phyloP scores from a whole-genome alignment of 371 early-diverging fungal genomes.

The Circinella umbellata region DNA sequence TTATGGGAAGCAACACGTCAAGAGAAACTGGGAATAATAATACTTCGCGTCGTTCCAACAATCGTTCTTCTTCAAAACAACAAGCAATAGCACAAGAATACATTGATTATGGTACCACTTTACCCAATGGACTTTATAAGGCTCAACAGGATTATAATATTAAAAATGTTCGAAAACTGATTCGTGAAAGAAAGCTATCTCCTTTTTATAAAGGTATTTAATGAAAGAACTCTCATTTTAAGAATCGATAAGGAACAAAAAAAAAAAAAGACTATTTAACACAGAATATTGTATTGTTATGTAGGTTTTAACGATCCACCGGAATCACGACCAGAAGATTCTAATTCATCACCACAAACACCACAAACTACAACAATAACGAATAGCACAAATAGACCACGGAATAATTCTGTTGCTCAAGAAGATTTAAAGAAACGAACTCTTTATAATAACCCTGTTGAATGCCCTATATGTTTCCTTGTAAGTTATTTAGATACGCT shows the following conservation, averaged over 20 bases:
- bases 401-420: neutral
- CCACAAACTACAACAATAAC: neutral
- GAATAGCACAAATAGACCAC: neutral
- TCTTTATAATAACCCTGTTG: conserved; percentile 72
- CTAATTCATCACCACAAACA: neutral
- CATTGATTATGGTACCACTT: conserved; percentile 72
- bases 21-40: neutral
- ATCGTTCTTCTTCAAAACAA: neutral
- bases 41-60: neutral
- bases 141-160: conserved; percentile 78
- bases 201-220: conserved; percentile 87
- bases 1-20: neutral
- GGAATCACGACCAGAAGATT: neutral
- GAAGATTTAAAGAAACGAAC: conserved; percentile 32
- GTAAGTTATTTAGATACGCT: neutral
- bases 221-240: neutral
- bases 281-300: no score
- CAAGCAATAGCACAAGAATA: conserved; percentile 52
- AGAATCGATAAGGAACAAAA: neutral
- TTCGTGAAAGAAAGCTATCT: conserved; percentile 75
- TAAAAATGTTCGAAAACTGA: conserved; percentile 72
- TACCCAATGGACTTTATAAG: conserved; percentile 76
- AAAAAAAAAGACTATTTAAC: neutral
- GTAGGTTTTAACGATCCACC: neutral
- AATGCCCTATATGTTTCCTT: conserved; percentile 86